phyloP scores from a whole-genome alignment of 2,329 filamentous ascomycete species.

The Aureobasidium sp. region DNA sequence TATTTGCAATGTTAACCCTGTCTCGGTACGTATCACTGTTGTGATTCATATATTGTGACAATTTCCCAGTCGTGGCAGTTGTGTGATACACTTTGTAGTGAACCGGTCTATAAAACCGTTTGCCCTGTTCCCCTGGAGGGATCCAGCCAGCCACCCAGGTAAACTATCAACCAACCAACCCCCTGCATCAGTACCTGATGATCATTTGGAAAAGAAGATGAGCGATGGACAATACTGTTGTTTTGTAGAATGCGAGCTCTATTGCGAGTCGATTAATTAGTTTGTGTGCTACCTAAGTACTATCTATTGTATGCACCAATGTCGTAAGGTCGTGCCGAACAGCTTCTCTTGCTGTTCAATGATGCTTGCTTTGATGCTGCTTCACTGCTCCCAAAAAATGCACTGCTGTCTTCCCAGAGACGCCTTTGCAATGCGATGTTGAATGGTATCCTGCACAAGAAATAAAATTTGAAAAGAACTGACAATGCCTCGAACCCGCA shows the following conservation, averaged over 20 bases:
- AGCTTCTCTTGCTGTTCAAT: neutral
- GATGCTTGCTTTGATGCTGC: neutral
- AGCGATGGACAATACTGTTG: neutral
- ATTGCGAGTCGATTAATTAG: slow-evolving; percentile 6
- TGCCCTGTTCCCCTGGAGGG: neutral
- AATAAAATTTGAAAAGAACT: neutral
- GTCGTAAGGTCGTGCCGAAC: slow-evolving; percentile 6
- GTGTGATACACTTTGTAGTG: neutral
- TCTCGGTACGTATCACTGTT: neutral
- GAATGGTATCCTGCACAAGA: slow-evolving; percentile 10
- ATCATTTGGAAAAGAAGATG: neutral
- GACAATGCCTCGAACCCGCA: slow-evolving; percentile 11
- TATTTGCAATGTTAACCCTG: neutral
- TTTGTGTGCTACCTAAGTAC: slow-evolving; percentile 8
- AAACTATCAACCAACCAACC: neutral
- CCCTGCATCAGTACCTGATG: slow-evolving; percentile 10
- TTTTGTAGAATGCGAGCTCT: slow-evolving; percentile 4
- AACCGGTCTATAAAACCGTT: slow-evolving; percentile 10
- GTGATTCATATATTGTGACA: neutral
- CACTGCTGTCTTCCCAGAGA: neutral
- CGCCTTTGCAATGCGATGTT: slow-evolving; percentile 11
- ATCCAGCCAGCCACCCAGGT: slow-evolving; percentile 2
- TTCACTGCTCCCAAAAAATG: neutral
- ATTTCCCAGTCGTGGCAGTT: slow-evolving; percentile 10
- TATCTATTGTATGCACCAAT: slow-evolving; percentile 10